phyloP scores from a whole-genome alignment of 108 stramenopile genomes.

The Cyclotella sp. region DNA sequence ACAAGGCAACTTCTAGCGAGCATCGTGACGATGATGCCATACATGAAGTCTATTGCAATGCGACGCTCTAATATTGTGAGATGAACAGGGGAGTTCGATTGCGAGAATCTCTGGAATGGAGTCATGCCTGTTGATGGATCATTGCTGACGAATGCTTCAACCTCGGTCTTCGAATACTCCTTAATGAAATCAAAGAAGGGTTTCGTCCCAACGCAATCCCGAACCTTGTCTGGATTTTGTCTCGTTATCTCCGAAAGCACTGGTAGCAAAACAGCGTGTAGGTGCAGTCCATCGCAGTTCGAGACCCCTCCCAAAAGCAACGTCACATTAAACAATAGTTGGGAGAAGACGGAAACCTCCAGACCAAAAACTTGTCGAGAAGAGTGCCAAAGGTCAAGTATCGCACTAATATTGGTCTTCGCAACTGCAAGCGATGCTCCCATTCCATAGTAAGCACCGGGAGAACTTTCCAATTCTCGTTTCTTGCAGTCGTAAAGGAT shows the following conservation, averaged over 20 bases:
- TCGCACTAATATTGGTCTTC: constrained; percentile 53
- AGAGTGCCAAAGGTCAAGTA: constrained; percentile 70
- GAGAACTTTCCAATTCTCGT: constrained; percentile 15
- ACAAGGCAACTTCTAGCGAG: constrained; percentile 43
- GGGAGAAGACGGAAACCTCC: constrained; percentile 71
- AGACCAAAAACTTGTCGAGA: constrained; percentile 61
- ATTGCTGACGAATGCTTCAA: neutral
- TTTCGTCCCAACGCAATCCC: constrained; percentile 62
- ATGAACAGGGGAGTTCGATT: neutral
- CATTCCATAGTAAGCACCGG: constrained; percentile 41
- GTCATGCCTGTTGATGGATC: neutral
- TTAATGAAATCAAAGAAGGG: constrained; percentile 48
- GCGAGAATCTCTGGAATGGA: neutral
- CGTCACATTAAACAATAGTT: constrained; percentile 74
- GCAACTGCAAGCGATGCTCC: constrained; percentile 41
- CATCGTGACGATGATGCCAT: constrained; percentile 66
- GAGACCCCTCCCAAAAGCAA: constrained; percentile 65
- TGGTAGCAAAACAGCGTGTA: constrained; percentile 68
- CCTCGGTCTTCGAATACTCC: constrained; percentile 39
- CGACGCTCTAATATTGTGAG: constrained; percentile 47
- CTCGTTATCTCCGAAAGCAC: constrained; percentile 61
- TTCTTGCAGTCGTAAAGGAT: constrained; percentile 49
- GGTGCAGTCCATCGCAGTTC: constrained; percentile 39
- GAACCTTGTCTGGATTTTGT: constrained; percentile 65
- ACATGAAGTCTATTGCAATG: constrained; percentile 56